These are phyloP conservation scores for Candida loeiensis DNA, from an alignment of 805 yeast genomes.

Conservation along the genomic window DNA sequence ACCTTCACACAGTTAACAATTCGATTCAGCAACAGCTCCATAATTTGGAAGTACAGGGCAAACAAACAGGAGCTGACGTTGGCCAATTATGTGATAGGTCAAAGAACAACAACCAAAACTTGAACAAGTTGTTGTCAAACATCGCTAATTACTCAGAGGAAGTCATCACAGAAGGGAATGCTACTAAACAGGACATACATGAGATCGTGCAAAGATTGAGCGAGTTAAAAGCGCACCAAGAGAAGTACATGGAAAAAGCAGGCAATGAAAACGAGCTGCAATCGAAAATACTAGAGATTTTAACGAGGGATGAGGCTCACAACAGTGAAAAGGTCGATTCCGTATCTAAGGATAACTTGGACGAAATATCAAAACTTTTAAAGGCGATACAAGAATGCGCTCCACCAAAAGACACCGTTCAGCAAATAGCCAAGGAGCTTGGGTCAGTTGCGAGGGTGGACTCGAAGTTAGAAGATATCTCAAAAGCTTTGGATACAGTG, in stretches of 20 bases:
- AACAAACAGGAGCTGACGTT: constrained; percentile 35
- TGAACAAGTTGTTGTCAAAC: constrained; percentile 32
- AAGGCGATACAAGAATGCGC: no score
- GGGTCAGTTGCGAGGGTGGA: no score
- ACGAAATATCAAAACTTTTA: no score
- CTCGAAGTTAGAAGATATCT: no score
- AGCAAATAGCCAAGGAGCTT: no score
- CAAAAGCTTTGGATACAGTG: no score
- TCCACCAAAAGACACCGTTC: no score
- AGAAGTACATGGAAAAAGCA: not conserved
- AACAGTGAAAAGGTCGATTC: no score
- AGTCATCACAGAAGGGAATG: constrained; percentile 34
- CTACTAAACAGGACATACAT: constrained; percentile 30
- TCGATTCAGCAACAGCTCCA: constrained; percentile 27
- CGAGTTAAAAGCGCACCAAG: constrained; percentile 8
- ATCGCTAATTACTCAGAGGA: constrained; percentile 34
- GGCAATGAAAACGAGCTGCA: not conserved
- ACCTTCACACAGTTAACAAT: constrained; percentile 25
- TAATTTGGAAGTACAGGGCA: constrained; percentile 30
- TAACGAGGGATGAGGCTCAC: no score
- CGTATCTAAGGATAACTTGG: no score
- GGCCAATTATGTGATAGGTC: constrained; percentile 36
- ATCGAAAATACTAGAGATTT: no score
- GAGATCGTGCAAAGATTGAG: constrained; percentile 20
- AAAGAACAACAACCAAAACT: constrained; percentile 38